Conservation (phyloP, 345 rosid species). For the Crucihimalaya himalaica region DNA sequence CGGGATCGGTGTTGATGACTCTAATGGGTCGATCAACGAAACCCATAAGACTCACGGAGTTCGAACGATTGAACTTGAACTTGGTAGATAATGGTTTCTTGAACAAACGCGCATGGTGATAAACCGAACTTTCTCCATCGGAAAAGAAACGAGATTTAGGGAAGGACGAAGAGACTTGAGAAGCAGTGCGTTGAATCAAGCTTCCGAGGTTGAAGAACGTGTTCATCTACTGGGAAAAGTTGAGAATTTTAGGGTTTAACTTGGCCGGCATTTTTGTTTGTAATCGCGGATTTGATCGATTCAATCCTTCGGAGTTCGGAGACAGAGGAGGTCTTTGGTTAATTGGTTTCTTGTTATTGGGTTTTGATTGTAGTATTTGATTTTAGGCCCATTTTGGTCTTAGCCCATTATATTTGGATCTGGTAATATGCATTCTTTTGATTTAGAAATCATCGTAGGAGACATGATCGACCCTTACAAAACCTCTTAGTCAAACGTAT, state of each 20-base stretch:
- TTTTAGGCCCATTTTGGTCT: constrained; percentile 15
- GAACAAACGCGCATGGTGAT: constrained; percentile 51
- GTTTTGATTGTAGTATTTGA: neutral
- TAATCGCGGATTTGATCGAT: neutral
- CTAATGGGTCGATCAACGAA: constrained; percentile 45
- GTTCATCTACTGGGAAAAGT: constrained; percentile 44
- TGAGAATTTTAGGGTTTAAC: constrained; percentile 16
- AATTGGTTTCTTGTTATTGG: neutral
- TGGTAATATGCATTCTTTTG: neutral
- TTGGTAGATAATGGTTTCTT: constrained; percentile 57
- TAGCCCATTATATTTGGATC: neutral
- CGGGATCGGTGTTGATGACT: constrained; percentile 7
- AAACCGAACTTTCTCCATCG: constrained; percentile 52
- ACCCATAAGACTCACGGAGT: constrained; percentile 64
- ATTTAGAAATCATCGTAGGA: too few relatives aligned
- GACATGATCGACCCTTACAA: too few relatives aligned
- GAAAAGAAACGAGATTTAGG: constrained; percentile 39
- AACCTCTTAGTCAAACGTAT: neutral
- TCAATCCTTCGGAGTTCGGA: neutral
- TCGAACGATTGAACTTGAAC: constrained; percentile 39
- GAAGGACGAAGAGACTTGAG: constrained; percentile 37
- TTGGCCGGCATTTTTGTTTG: neutral
- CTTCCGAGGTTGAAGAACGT: constrained; percentile 28
- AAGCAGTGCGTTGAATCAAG: constrained; percentile 32
- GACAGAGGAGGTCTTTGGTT: neutral